Percentiles rank a stretch among this genome's conserved stretches.
These are phyloP conservation scores for Xenoacremonium recifei DNA, from an alignment of 2,329 filamentous ascomycete species.

Conservation along the genomic window DNA sequence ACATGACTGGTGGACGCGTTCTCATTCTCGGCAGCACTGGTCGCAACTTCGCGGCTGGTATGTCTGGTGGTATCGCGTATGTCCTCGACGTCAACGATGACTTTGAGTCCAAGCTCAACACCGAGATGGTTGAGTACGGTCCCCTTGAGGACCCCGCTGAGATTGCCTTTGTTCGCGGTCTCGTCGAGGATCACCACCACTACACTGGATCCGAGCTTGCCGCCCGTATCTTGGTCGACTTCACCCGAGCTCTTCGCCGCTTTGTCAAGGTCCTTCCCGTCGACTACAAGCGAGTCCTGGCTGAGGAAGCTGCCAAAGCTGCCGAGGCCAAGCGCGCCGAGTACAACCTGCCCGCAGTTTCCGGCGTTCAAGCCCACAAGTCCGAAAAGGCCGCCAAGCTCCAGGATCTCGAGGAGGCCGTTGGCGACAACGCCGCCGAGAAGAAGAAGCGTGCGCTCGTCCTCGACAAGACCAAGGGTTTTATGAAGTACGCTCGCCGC, in stretches of 20 bases:
- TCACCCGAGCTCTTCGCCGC: conserved; percentile 83
- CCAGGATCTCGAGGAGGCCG: conserved; percentile 86
- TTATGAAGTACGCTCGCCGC: conserved; percentile 95
- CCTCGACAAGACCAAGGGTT: conserved; percentile 95
- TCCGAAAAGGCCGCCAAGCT: conserved; percentile 69
- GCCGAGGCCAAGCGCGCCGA: conserved; percentile 82
- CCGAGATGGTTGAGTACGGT: conserved; percentile 93
- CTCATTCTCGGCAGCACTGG: conserved; percentile 85
- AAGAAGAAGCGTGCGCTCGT: conserved; percentile 92
- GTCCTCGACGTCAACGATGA: conserved; percentile 87
- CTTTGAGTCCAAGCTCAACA: conserved; percentile 91
- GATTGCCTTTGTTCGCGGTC: conserved; percentile 83
- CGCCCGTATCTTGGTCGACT: conserved; percentile 90
- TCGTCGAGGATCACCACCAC: conserved; percentile 96
- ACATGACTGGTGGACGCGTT: conserved; percentile 96
- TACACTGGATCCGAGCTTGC: conserved; percentile 96
- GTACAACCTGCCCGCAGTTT: conserved; percentile 75
- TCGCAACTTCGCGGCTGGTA: conserved; percentile 96
- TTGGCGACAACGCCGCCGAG: conserved; percentile 79
- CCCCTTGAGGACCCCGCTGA: conserved; percentile 81
- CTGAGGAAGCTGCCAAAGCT: conserved; percentile 82
- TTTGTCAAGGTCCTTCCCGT: conserved; percentile 93
- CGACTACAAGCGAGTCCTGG: conserved; percentile 92
- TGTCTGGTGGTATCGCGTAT: conserved; percentile 97
- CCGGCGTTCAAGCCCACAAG: conserved; percentile 62